Conservation (phyloP, 2,329 filamentous ascomycete genomes). For the Botrytis porri region DNA sequence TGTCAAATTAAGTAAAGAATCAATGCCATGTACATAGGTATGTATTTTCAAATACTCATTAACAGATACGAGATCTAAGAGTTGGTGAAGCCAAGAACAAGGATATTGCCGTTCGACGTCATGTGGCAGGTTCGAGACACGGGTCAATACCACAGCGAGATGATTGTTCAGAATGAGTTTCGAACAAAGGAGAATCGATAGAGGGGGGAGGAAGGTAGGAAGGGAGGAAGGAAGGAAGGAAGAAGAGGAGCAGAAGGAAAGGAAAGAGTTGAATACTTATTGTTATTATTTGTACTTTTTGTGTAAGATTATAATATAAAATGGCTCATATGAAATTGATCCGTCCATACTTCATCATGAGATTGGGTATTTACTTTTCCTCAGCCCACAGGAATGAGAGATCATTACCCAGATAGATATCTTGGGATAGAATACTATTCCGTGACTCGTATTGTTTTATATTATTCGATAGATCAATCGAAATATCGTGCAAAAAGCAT, state of each 20-base stretch:
- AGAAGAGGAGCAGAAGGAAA: not conserved
- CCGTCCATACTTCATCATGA: not conserved
- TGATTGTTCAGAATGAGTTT: not conserved
- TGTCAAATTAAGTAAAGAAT: not conserved
- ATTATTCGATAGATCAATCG: not conserved
- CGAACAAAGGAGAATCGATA: not conserved
- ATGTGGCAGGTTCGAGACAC: slow-evolving; percentile 3
- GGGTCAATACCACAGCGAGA: not conserved
- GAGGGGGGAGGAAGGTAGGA: not conserved
- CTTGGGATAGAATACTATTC: not conserved
- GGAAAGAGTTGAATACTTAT: not conserved
- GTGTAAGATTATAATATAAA: not conserved
- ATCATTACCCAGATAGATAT: not conserved
- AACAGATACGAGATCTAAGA: not conserved
- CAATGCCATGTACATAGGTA: not conserved
- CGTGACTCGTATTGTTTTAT: not conserved
- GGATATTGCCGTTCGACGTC: slow-evolving; percentile 13
- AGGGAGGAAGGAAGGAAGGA: too few relatives aligned
- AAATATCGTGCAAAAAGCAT: not conserved
- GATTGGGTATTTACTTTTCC: not conserved
- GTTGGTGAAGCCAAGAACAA: slow-evolving; percentile 5
- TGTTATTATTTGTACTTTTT: not conserved
- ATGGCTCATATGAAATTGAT: not conserved
- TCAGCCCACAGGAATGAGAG: not conserved
- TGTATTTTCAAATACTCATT: not conserved